Evolutionary conservation across 2,329 filamentous ascomycete species (phyloP).

Genomic region (Trichoderma atroviride): DNA sequence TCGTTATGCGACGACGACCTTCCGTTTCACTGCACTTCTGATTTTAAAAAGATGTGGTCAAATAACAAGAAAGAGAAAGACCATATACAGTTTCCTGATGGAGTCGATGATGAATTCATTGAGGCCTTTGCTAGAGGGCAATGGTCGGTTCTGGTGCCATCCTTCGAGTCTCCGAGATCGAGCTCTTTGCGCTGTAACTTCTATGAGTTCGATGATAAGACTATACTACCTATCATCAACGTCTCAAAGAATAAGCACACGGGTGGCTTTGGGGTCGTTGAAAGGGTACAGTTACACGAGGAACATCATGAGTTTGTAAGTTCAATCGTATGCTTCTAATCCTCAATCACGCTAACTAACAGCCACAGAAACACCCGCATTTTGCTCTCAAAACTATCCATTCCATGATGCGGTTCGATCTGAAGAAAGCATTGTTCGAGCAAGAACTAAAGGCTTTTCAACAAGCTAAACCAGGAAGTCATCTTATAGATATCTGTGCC

Average conservation of each 20-base stretch:
- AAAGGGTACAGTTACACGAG: neutral
- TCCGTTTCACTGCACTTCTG: neutral
- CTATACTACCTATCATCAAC: neutral
- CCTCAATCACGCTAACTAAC: neutral
- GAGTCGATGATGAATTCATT: neutral
- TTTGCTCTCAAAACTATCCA: constrained; percentile 13
- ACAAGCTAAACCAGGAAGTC: neutral
- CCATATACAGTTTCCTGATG: neutral
- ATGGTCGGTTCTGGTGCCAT: neutral
- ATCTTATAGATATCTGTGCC: neutral
- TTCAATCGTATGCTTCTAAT: neutral
- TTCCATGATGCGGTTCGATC: neutral
- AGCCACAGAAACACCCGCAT: neutral
- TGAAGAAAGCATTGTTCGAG: neutral
- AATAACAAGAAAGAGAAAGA: neutral
- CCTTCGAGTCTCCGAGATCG: neutral
- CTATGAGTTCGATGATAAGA: neutral
- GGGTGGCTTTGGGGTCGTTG: neutral
- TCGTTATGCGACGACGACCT: neutral
- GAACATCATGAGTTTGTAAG: constrained; percentile 1
- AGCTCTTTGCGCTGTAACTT: neutral
- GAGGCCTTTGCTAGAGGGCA: neutral
- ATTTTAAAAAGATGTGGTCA: neutral
- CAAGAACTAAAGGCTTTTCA: neutral
- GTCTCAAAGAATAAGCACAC: neutral